Conservation (phyloP, 75 land plant genomes). For the Larix kaempferi region DNA sequence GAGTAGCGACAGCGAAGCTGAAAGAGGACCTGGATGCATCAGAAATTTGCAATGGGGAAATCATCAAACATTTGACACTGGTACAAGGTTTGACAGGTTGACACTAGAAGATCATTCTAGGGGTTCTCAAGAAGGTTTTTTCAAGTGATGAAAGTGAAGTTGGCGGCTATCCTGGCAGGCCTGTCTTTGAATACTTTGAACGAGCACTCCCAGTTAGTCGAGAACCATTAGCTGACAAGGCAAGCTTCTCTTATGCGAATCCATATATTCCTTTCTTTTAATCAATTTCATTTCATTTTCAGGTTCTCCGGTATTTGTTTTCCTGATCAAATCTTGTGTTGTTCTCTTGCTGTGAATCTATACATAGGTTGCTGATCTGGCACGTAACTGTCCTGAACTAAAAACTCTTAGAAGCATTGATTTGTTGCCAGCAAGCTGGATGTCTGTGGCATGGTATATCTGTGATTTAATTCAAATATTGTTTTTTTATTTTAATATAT, state of each 20-base stretch:
- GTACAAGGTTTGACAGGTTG: slow-evolving; percentile 13
- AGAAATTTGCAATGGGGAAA: background rate
- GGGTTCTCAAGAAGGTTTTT: slow-evolving; percentile 15
- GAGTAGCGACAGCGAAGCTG: slow-evolving; percentile 41
- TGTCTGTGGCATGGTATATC: slow-evolving; percentile 74
- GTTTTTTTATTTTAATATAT: background rate
- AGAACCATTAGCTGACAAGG: slow-evolving; percentile 65
- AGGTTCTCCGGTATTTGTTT: background rate
- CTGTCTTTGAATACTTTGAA: slow-evolving; percentile 50
- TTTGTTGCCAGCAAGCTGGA: slow-evolving; percentile 65
- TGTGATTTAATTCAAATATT: background rate
- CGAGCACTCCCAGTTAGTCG: slow-evolving; percentile 39
- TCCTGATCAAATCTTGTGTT: background rate
- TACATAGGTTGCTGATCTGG: slow-evolving; percentile 46
- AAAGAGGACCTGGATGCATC: slow-evolving; percentile 5
- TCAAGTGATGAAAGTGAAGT: slow-evolving; percentile 32
- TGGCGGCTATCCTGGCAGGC: slow-evolving; percentile 9
- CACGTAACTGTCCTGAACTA: slow-evolving; percentile 42
- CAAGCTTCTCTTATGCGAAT: background rate
- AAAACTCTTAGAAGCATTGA: slow-evolving; percentile 55
- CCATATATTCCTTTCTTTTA: background rate
- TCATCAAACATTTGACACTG: background rate
- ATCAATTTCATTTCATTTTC: background rate
- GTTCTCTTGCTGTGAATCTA: background rate
- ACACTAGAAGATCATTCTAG: slow-evolving; percentile 12